A percentile compares a stretch with the other conserved stretches of the same genome.
Conservation (phyloP, 441 rosid species). For the Brassica balearica region DNA sequence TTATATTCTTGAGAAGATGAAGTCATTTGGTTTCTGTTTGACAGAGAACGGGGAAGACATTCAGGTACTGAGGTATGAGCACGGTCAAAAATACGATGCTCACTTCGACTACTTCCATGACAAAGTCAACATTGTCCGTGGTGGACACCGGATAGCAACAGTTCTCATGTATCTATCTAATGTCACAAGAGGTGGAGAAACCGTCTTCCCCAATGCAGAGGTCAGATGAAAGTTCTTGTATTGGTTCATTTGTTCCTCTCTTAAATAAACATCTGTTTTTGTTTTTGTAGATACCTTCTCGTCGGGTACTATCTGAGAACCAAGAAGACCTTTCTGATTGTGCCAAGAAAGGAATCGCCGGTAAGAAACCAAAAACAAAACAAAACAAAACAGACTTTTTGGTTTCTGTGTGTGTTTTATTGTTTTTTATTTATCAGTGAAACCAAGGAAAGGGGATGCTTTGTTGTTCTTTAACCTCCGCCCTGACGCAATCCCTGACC, state of each 20-base stretch:
- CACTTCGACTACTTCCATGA: conserved; percentile 83
- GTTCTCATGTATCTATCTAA: conserved; percentile 84
- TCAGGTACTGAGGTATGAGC: conserved; percentile 49
- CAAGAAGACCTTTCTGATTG: conserved; percentile 78
- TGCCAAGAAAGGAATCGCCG: conserved; percentile 81
- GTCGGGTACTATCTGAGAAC: conserved; percentile 51
- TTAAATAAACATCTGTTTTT: conserved; percentile 2
- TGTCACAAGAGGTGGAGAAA: conserved; percentile 88
- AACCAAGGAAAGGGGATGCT: conserved; percentile 86
- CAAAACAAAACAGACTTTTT: not conserved
- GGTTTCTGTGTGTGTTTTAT: not conserved
- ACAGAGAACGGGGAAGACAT: conserved; percentile 92
- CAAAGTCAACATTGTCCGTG: conserved; percentile 81
- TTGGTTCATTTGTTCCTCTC: not conserved
- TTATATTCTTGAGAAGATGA: not conserved
- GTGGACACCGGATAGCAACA: conserved; percentile 88
- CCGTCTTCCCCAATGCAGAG: conserved; percentile 84
- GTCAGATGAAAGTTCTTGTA: conserved; percentile 39
- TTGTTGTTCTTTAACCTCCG: conserved; percentile 84
- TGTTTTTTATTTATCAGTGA: conserved; percentile 52
- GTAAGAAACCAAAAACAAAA: conserved; percentile 40
- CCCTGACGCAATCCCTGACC: conserved; percentile 73
- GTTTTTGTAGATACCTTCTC: conserved; percentile 56
- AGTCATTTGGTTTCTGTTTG: not conserved
- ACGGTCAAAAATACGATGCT: conserved; percentile 10